A percentile compares a stretch with the other conserved stretches of the same genome.
phyloP scores from a whole-genome alignment of 2,329 filamentous ascomycete genomes.

The Epichloe sibirici region DNA sequence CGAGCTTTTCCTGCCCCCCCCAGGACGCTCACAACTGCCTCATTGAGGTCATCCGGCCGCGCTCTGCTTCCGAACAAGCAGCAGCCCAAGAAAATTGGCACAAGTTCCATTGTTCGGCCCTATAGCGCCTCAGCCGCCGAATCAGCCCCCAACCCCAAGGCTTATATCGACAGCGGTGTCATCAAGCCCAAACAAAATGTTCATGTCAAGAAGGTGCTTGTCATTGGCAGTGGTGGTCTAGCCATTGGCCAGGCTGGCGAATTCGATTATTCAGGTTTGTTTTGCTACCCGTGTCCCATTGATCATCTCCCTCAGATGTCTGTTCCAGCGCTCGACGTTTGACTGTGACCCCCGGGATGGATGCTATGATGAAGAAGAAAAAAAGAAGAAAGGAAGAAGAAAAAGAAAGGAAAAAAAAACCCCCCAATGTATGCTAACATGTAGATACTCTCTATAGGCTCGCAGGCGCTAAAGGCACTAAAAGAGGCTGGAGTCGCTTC shows the following conservation, averaged over 20 bases:
- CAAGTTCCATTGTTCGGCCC: slow-evolving; percentile 30
- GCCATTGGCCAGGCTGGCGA: slow-evolving; percentile 96
- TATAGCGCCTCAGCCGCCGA: slow-evolving; percentile 39
- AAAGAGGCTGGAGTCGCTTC: slow-evolving; percentile 90
- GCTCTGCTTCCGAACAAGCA: slow-evolving; percentile 19
- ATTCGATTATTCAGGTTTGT: slow-evolving; percentile 92
- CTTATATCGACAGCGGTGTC: slow-evolving; percentile 79
- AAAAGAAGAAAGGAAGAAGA: neutral
- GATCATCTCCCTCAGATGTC: neutral
- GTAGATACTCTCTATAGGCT: slow-evolving; percentile 43
- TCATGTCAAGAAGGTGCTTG: slow-evolving; percentile 91
- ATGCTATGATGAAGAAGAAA: neutral
- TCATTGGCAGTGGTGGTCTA: slow-evolving; percentile 90
- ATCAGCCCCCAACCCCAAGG: slow-evolving; percentile 67
- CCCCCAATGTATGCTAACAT: slow-evolving; percentile 8
- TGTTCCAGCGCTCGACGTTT: neutral
- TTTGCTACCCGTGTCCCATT: neutral
- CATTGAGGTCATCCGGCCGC: slow-evolving; percentile 21
- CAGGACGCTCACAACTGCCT: slow-evolving; percentile 30
- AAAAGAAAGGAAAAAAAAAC: neutral
- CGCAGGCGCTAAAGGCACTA: slow-evolving; percentile 90
- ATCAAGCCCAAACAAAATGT: slow-evolving; percentile 70
- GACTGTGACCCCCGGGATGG: neutral
- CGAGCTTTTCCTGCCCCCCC: slow-evolving; percentile 29
- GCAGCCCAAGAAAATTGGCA: slow-evolving; percentile 34